Conservation (phyloP, 2,329 filamentous ascomycete species). For the Spiromastix sp. region DNA sequence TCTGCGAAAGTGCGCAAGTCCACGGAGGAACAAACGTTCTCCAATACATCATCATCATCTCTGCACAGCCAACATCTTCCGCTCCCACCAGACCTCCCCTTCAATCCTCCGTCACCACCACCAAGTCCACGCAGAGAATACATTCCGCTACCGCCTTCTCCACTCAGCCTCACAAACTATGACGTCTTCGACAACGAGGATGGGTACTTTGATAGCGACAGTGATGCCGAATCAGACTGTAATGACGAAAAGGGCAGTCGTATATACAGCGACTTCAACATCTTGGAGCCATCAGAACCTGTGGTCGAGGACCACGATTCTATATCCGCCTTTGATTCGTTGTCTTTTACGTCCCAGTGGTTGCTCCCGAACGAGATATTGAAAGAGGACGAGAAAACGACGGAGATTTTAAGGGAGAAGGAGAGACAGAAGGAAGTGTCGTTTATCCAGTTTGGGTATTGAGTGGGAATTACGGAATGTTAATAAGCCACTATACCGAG, state of each 20-base stretch:
- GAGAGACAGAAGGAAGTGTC: constrained; percentile 14
- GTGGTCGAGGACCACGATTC: constrained; percentile 14
- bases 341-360: constrained; percentile 6
- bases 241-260: constrained; percentile 5
- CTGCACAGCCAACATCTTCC: constrained; percentile 3
- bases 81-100: neutral
- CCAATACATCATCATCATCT: neutral
- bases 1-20: too few relatives aligned
- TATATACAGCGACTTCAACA: constrained; percentile 18
- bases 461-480: neutral
- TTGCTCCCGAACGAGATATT: constrained; percentile 1
- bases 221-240: constrained; percentile 8
- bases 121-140: constrained; percentile 13
- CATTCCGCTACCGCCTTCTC: constrained; percentile 25
- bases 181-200: constrained; percentile 32
- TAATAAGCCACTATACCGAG: too few relatives aligned
- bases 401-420: constrained; percentile 12
- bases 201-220: constrained; percentile 11
- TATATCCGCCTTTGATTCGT: constrained; percentile 11
- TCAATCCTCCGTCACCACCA: constrained; percentile 6
- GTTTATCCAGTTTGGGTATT: constrained; percentile 10
- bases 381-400: constrained; percentile 12
- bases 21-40: neutral
- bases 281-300: constrained; percentile 11
- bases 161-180: constrained; percentile 33